Evolutionary conservation across 2,329 filamentous ascomycete species (phyloP), one percentile per base, ranked within the genome.

Genomic region (Microcyclosporella mali): DNA sequence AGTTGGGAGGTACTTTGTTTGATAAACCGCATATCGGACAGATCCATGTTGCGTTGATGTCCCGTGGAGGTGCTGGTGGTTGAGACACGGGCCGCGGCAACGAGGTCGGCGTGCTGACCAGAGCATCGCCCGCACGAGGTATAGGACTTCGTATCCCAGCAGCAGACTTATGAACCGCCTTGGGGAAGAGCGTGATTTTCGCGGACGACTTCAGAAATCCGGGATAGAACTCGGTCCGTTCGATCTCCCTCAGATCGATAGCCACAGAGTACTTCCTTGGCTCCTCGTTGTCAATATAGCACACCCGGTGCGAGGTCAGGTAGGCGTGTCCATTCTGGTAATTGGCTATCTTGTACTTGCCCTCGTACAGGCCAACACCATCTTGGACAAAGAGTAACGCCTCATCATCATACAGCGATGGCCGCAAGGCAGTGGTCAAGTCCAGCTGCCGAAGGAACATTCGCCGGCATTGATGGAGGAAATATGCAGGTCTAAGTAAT

Each of bases 401-500:
- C 77, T 98, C 92, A 74, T 95, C 92, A 61, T 88, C 85, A 55
- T 94, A 78, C 64, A 95, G 84, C 49, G 84, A 85, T 59, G 92
- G 92, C 74, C 92, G 85, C 63, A 95, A 79, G 63, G 92, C 92
- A 71, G 90, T 95, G 45, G 92, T 98, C 61, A 98, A 79, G 70
- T 98, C 90, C 66, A 97, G 78, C 59, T 85, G 81, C 76, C 94
- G 90, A 75, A 95, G 77, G 79, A 94, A 95, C 90, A 97, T 97
- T 75, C 85, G 57, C 55, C 58, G 55, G 55, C 57, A 60, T 58
- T 42, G 40, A 37, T 25, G 21, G 21, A 25, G 9, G 21, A 25
- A 9, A 25, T 4, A 9, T 25, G 4, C 21, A n/a, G 21, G 21
- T 25, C 9, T 25, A 9, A 25, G 21, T n/a, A n/a, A 25, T 9